phyloP scores from a whole-genome alignment of 179 eudicot species.

The Silene noctiflora region DNA sequence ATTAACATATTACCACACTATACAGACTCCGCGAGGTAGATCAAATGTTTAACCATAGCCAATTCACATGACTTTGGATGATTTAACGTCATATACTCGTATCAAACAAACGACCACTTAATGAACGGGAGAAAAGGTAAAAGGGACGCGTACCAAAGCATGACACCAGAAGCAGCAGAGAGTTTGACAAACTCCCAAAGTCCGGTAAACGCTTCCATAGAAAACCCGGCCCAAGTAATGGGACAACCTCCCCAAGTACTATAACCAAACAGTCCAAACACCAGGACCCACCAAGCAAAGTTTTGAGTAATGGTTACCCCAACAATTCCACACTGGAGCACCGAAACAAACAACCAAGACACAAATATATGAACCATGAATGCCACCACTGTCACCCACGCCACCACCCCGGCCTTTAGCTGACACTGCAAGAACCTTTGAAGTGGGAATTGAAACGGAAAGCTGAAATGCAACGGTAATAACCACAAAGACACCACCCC shows the following conservation, averaged over 20 bases:
- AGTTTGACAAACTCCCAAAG: slow-evolving; percentile 39
- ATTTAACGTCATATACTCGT: no score
- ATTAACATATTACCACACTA: no score
- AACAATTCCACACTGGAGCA: slow-evolving; percentile 30
- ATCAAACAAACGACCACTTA: no score
- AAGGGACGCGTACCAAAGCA: slow-evolving; percentile 32
- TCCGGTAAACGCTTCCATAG: slow-evolving; percentile 34
- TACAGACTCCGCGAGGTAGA: no score
- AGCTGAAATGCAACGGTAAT: slow-evolving; percentile 48
- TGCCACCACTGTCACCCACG: slow-evolving; percentile 26
- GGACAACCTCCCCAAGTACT: slow-evolving; percentile 37
- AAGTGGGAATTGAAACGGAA: slow-evolving; percentile 41
- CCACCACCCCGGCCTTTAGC: slow-evolving; percentile 31
- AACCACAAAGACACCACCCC: slow-evolving; percentile 35
- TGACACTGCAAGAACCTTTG: slow-evolving; percentile 48
- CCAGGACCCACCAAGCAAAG: slow-evolving; percentile 46
- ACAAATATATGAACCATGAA: slow-evolving; percentile 26
- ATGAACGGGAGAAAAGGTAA: background rate
- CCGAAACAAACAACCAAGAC: slow-evolving; percentile 38
- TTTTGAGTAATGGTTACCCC: slow-evolving; percentile 35
- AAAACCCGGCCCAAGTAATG: slow-evolving; percentile 35
- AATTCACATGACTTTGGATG: no score
- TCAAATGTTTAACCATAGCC: no score
- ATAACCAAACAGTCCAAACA: slow-evolving; percentile 34
- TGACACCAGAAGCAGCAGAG: slow-evolving; percentile 37